Base-by-base conservation (phyloP, 2,329 filamentous ascomycete species). In the Orbilia blumenaviensis region DNA sequence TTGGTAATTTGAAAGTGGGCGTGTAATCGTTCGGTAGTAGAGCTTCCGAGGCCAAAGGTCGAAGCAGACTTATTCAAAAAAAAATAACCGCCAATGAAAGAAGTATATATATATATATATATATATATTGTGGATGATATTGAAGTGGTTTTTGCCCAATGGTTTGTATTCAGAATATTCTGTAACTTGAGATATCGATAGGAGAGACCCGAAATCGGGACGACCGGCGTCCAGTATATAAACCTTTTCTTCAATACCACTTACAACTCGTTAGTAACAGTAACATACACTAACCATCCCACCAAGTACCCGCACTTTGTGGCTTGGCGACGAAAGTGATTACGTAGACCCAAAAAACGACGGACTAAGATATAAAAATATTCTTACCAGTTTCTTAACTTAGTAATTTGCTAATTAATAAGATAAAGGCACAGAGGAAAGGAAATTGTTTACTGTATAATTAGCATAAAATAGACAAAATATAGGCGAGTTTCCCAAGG, bases 301-400 rank as follows among this genome's bases (percentile, higher is more conserved):
- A 23, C 52, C 29, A 36, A 32, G 16, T 36, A 32, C 29, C 16
- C 32, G 9, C 27, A 21, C 48, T 32, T 10, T 5, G 9, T 38
- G 52, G 32, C 52, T 56, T 56, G 52, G 52, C 52, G 52, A 54
- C 16, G 27, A 14, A n/a, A 29, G n/a, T 54, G 50, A 56, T 56
- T 56, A 56, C 52, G 52, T 56, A 38, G 52, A 25, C 52, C 16
- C 16, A 23, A 18, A n/a, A 38, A 9, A 25, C n/a, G 32, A 25
- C 29, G 10, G 16, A 56, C n/a, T 21, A 9, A 16, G 2, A 56
- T 2, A 14, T n/a, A 16, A 23, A 21, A 14, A 23, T 21, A 12
- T 32, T 38, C 32, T 36, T 56, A 12, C 32, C 16, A 38, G n/a
- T 38, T 56, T 56, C 32, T 16, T 36, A 23, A 56, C 6, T 5